phyloP scores from a whole-genome alignment of 345 rosid genomes.

The Murraya koenigii region DNA sequence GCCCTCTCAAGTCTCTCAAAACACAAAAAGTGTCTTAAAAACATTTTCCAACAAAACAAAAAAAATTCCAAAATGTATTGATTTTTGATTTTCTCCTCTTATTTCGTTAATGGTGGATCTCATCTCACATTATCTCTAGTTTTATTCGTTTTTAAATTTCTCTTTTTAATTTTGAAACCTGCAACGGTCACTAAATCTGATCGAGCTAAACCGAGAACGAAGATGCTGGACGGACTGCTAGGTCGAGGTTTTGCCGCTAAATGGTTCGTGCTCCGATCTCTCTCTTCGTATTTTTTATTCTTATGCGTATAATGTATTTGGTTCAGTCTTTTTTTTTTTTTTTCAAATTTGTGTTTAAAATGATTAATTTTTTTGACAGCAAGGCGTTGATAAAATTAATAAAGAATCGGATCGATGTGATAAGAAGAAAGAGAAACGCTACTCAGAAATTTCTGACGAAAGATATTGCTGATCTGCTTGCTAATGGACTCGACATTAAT shows the following conservation, averaged over 20 bases:
- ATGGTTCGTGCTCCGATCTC: conserved; percentile 45
- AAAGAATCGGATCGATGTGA: conserved; percentile 84
- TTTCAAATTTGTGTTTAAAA: no score
- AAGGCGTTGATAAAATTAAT: conserved; percentile 76
- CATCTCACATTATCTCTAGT: conserved; percentile 10
- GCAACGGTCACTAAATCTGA: conserved; percentile 15
- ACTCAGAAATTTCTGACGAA: conserved; percentile 80
- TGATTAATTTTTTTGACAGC: conserved; percentile 31
- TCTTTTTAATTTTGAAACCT: neutral
- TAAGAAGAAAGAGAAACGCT: conserved; percentile 78
- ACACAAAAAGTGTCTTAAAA: conserved; percentile 7
- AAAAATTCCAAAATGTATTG: conserved; percentile 2
- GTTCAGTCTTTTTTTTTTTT: neutral
- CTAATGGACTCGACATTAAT: conserved; percentile 76
- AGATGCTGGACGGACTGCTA: conserved; percentile 84
- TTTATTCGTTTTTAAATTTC: neutral
- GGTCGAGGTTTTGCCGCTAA: conserved; percentile 79
- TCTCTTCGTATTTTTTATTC: neutral
- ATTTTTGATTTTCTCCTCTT: neutral
- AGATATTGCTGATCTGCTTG: conserved; percentile 87
- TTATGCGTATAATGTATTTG: neutral
- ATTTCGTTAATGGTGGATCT: conserved; percentile 20
- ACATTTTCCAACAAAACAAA: neutral
- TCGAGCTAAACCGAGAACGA: neutral
- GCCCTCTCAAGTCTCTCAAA: neutral